phyloP scores from a whole-genome alignment of 2,329 filamentous ascomycete species.

The Fusarium equiseti region DNA sequence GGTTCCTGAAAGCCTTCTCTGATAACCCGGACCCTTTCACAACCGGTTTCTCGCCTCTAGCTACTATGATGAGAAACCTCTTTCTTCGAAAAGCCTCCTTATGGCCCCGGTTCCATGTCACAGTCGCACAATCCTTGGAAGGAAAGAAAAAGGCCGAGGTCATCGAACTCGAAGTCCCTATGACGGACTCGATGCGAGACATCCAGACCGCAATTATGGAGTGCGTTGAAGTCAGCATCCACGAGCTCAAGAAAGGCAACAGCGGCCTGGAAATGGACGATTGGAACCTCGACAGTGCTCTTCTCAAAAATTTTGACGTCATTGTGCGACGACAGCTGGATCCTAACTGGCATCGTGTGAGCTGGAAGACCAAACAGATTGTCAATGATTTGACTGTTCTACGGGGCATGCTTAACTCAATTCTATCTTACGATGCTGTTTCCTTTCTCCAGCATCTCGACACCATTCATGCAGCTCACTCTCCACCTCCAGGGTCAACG shows the following conservation, averaged over 20 bases:
- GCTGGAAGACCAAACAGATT: conserved; percentile 94
- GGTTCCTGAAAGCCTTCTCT: conserved; percentile 96
- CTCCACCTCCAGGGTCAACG: conserved; percentile 87
- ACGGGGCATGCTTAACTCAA: conserved; percentile 81
- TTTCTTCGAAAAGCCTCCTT: conserved; percentile 90
- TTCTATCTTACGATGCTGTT: conserved; percentile 89
- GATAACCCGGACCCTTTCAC: conserved; percentile 94
- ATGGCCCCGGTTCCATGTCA: conserved; percentile 93
- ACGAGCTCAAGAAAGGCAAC: conserved; percentile 92
- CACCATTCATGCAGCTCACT: conserved; percentile 91
- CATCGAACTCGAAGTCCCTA: conserved; percentile 94
- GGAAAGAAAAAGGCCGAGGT: conserved; percentile 95
- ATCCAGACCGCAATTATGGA: conserved; percentile 96
- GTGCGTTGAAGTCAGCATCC: conserved; percentile 94
- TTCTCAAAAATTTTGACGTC: conserved; percentile 92
- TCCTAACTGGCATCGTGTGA: conserved; percentile 96
- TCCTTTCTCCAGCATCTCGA: conserved; percentile 94
- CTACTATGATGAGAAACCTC: conserved; percentile 89
- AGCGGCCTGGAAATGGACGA: conserved; percentile 93
- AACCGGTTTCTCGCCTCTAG: conserved; percentile 86
- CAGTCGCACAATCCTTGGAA: conserved; percentile 89
- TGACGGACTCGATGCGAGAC: conserved; percentile 92
- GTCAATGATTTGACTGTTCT: conserved; percentile 89
- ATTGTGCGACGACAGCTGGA: conserved; percentile 91
- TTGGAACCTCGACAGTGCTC: conserved; percentile 93